These are phyloP conservation scores for Pestalotiopsis sp. DNA, from an alignment of 2,329 filamentous ascomycete species.

Conservation along the genomic window DNA sequence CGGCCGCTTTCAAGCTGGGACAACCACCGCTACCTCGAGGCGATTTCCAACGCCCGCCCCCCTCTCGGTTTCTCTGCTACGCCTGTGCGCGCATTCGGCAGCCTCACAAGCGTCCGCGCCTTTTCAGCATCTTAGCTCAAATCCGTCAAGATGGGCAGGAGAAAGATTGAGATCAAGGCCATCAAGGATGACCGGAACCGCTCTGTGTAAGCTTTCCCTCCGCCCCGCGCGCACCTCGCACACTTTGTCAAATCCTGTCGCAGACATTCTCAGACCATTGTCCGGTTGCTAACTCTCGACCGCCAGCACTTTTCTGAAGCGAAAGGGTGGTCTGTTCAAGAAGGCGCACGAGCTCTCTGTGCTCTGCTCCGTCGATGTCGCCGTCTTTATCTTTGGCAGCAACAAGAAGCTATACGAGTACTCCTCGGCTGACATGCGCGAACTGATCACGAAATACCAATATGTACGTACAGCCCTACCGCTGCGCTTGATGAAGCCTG, in stretches of 20 bases:
- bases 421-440: slow-evolving; percentile 90
- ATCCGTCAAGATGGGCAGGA: slow-evolving; percentile 75
- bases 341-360: slow-evolving; percentile 99
- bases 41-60: slow-evolving; percentile 4
- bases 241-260: slow-evolving; percentile 7
- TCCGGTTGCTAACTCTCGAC: slow-evolving; percentile 19
- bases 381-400: slow-evolving; percentile 96
- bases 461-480: slow-evolving; percentile 66
- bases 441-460: slow-evolving; percentile 85
- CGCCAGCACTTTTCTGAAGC: slow-evolving; percentile 90
- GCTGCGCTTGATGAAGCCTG: slow-evolving; percentile 15
- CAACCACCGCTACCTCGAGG: slow-evolving; percentile 1
- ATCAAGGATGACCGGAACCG: slow-evolving; percentile 99
- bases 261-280: slow-evolving; percentile 20
- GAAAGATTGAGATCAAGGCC: slow-evolving; percentile 99
- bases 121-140: slow-evolving; percentile 14
- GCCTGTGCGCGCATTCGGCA: background rate
- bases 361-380: slow-evolving; percentile 96
- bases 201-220: slow-evolving; percentile 75
- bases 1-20: slow-evolving; percentile 9
- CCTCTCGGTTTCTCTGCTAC: background rate
- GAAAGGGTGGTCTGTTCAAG: slow-evolving; percentile 98
- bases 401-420: slow-evolving; percentile 99
- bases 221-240: slow-evolving; percentile 1
- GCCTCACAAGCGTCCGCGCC: slow-evolving; percentile 13